phyloP scores from a whole-genome alignment of 2,329 filamentous ascomycete species.

The Monilinia aucupariae region DNA sequence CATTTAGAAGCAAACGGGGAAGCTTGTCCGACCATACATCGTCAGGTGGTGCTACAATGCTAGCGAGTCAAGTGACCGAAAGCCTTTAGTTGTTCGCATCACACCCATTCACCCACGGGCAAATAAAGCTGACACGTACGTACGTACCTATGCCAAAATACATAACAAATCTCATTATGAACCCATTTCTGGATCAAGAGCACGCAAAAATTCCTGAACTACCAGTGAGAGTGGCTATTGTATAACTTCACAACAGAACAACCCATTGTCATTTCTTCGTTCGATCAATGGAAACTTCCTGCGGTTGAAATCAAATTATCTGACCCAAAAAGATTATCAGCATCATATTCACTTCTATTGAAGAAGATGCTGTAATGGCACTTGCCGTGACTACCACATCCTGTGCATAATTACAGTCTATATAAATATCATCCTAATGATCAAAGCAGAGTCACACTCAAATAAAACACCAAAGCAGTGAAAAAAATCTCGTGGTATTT shows the following conservation, averaged over 20 bases:
- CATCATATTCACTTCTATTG: background rate
- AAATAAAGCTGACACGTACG: too few relatives aligned
- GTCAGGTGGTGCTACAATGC: too few relatives aligned
- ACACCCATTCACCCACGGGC: too few relatives aligned
- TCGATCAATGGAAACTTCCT: background rate
- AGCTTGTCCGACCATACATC: background rate
- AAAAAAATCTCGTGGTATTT: background rate
- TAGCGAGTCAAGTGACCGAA: too few relatives aligned
- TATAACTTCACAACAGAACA: too few relatives aligned
- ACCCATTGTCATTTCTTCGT: background rate
- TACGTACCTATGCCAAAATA: too few relatives aligned
- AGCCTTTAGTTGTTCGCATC: too few relatives aligned
- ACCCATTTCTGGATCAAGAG: too few relatives aligned
- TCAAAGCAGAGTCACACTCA: background rate
- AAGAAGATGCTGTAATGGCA: background rate
- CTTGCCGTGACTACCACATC: background rate
- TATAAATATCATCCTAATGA: background rate
- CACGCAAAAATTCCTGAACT: too few relatives aligned
- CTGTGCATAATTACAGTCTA: background rate
- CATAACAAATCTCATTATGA: too few relatives aligned
- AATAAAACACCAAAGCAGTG: background rate
- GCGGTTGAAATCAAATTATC: background rate
- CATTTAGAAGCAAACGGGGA: background rate
- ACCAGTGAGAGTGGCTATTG: background rate
- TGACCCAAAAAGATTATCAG: background rate